phyloP scores from a whole-genome alignment of 208 protist species.

The Crithidia thermophila region DNA sequence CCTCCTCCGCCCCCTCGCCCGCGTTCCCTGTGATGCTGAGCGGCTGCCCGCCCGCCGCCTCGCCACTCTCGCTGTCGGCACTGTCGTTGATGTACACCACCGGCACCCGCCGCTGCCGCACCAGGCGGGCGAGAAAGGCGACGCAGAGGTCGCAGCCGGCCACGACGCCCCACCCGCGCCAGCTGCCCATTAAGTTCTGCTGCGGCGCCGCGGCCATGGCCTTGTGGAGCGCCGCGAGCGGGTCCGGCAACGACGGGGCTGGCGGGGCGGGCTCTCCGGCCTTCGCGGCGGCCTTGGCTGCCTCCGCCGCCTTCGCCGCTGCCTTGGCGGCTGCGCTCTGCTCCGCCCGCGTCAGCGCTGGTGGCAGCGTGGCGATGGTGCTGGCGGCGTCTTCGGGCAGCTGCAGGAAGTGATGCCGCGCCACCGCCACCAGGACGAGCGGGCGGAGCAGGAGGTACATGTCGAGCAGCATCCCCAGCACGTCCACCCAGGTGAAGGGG shows the following conservation, averaged over 20 bases:
- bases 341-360: constrained; percentile 5
- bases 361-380: constrained; percentile 33
- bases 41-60: background rate
- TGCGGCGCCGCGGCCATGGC: constrained; percentile 38
- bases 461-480: constrained; percentile 76
- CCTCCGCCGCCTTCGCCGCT: constrained; percentile 12
- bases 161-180: constrained; percentile 54
- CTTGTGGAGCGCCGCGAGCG: constrained; percentile 26
- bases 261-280: constrained; percentile 3
- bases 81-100: constrained; percentile 67
- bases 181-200: constrained; percentile 54
- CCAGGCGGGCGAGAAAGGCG: constrained; percentile 49
- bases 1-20: background rate
- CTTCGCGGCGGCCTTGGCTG: constrained; percentile 2
- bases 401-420: constrained; percentile 47
- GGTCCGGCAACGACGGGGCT: constrained; percentile 1
- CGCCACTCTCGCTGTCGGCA: constrained; percentile 17
- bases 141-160: constrained; percentile 61
- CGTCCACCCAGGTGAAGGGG: constrained; percentile 67
- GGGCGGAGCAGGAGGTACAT: constrained; percentile 65
- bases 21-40: background rate
- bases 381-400: constrained; percentile 17
- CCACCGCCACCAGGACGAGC: constrained; percentile 58
- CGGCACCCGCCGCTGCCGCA: constrained; percentile 65
- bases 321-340: constrained; percentile 21